phyloP scores from a whole-genome alignment of 805 yeast genomes.

The Saccharomycopsis babjevae region DNA sequence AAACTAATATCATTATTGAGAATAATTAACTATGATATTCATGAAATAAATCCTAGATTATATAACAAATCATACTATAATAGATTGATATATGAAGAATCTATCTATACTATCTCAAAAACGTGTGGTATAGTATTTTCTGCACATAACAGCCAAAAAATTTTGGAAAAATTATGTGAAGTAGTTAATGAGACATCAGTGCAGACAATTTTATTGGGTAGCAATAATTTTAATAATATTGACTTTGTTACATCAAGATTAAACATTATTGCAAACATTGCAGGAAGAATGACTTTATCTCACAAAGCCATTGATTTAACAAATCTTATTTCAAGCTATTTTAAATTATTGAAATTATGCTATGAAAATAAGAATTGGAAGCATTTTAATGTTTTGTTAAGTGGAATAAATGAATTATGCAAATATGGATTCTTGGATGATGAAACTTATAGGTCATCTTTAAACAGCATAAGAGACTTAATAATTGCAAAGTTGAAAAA shows the following conservation, averaged over 20 bases:
- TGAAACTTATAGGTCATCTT: background rate
- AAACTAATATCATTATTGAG: background rate
- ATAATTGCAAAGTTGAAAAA: conserved; percentile 37
- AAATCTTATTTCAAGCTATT: background rate
- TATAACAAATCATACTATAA: conserved; percentile 13
- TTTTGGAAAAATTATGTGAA: background rate
- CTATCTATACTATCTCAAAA: conserved; percentile 20
- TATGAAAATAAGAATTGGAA: conserved; percentile 12
- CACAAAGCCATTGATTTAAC: background rate
- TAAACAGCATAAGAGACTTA: conserved; percentile 22
- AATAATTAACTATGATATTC: background rate
- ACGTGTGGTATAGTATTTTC: conserved; percentile 22
- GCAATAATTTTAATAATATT: background rate
- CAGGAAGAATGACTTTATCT: conserved; percentile 6
- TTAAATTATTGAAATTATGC: background rate
- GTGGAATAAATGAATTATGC: conserved; percentile 9
- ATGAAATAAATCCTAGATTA: background rate
- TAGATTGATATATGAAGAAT: conserved; percentile 22
- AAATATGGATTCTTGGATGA: conserved; percentile 26
- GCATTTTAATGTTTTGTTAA: conserved; percentile 10
- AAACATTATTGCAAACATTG: conserved; percentile 2
- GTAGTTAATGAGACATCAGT: background rate
- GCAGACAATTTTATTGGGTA: background rate
- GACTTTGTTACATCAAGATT: conserved; percentile 10
- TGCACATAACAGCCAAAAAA: background rate